phyloP scores from a whole-genome alignment of 139 green algal genomes.

The Edaphochlamys debaryana region DNA sequence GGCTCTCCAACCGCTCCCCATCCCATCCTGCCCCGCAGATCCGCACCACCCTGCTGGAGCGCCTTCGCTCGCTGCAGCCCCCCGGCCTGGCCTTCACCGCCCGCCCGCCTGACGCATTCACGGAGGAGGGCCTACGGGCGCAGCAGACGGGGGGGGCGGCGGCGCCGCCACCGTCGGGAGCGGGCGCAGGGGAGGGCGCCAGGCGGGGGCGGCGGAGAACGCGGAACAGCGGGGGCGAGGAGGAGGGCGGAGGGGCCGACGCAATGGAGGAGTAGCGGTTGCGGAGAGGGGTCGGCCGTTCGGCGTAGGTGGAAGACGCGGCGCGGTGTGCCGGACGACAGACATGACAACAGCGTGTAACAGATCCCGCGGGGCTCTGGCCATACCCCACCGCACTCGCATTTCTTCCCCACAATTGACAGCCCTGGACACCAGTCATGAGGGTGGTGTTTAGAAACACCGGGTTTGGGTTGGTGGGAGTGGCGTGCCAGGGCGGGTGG shows the following conservation, averaged over 20 bases:
- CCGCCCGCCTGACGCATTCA: conserved; percentile 17
- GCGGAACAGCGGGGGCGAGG: not conserved
- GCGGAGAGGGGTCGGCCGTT: not conserved
- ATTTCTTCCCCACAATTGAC: no score
- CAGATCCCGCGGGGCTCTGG: no score
- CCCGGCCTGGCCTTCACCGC: conserved; percentile 25
- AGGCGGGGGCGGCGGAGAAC: not conserved
- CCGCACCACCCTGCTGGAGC: conserved; percentile 28
- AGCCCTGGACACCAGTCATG: no score
- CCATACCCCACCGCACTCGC: no score
- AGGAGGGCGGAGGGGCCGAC: not conserved
- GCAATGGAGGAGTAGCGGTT: not conserved
- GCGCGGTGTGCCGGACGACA: no score
- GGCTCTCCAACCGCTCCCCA: not conserved
- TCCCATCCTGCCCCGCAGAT: not conserved
- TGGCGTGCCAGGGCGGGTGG: no score
- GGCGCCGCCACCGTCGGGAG: no score
- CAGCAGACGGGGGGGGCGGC: no score
- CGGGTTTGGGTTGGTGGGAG: no score
- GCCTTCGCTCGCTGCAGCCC: conserved; percentile 38
- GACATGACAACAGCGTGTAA: no score
- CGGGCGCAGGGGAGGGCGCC: not conserved
- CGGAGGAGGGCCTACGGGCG: not conserved
- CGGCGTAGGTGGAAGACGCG: no score
- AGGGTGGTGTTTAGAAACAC: no score